A percentile compares a stretch with the other conserved stretches of the same genome.
phyloP scores from a whole-genome alignment of 2,329 filamentous ascomycete genomes.

The Ophiostoma sp. region DNA sequence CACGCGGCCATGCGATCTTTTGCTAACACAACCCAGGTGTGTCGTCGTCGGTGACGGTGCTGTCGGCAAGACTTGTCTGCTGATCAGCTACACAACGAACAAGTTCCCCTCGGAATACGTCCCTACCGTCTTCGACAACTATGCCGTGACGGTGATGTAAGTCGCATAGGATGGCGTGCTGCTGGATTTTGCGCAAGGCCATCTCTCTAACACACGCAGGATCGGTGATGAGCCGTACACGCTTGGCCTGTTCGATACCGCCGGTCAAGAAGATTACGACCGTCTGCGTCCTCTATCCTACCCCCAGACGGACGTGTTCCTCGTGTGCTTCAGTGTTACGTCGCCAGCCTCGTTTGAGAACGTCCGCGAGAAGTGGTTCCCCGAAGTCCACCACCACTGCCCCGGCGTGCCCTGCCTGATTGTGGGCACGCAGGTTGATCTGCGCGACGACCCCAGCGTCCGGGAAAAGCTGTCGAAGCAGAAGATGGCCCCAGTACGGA shows the following conservation, averaged over 20 bases:
- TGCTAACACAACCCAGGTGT: constrained; percentile 56
- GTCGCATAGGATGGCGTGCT: constrained; percentile 38
- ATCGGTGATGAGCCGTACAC: constrained; percentile 99
- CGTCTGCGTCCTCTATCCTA: constrained; percentile 93
- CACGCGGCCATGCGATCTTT: not conserved
- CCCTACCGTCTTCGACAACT: constrained; percentile 98
- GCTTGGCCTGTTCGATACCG: constrained; percentile 94
- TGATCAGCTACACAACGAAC: constrained; percentile 99
- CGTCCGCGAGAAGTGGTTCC: constrained; percentile 98
- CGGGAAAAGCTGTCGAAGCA: constrained; percentile 89
- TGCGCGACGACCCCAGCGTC: constrained; percentile 82
- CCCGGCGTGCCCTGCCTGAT: constrained; percentile 96
- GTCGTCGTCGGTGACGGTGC: constrained; percentile 99
- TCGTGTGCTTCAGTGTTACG: constrained; percentile 97
- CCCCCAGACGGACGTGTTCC: constrained; percentile 96
- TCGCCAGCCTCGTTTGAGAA: constrained; percentile 98
- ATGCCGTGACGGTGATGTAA: constrained; percentile 99
- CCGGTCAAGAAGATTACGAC: constrained; percentile 99
- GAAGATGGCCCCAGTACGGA: constrained; percentile 88
- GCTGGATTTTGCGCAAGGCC: not conserved
- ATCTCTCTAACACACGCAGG: constrained; percentile 49
- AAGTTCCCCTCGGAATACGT: constrained; percentile 99
- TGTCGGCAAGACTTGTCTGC: constrained; percentile 96
- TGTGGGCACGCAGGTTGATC: constrained; percentile 94
- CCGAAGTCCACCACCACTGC: constrained; percentile 97